phyloP scores from a whole-genome alignment of 2,329 filamentous ascomycete genomes.

The Microcyclosporella mali region DNA sequence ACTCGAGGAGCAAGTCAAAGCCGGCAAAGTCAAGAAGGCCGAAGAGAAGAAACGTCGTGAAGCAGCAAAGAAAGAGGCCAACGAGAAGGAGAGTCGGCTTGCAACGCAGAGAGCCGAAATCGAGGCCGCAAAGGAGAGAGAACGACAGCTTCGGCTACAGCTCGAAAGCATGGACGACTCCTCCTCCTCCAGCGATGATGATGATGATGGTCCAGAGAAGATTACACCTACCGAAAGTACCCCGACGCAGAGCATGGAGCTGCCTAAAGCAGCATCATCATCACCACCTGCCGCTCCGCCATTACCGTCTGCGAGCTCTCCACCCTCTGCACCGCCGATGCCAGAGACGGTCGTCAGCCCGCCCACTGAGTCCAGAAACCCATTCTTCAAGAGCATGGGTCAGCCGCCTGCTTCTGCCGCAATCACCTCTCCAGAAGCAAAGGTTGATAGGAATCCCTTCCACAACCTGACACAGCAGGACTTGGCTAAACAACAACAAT shows the following conservation, averaged over 20 bases:
- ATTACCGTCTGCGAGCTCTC: constrained; percentile 10
- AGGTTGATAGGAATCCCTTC: constrained; percentile 88
- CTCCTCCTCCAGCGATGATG: constrained; percentile 61
- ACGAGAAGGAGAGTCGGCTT: constrained; percentile 79
- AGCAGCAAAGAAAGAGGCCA: constrained; percentile 76
- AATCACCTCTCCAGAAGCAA: constrained; percentile 36
- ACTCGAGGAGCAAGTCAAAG: constrained; percentile 86
- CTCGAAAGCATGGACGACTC: constrained; percentile 72
- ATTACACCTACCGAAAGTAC: constrained; percentile 58
- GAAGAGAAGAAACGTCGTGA: constrained; percentile 93
- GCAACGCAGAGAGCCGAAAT: constrained; percentile 84
- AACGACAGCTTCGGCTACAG: constrained; percentile 82
- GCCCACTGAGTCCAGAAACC: constrained; percentile 77
- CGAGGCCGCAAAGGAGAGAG: constrained; percentile 81
- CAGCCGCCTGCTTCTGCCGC: constrained; percentile 44
- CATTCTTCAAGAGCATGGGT: constrained; percentile 85
- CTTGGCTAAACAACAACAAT: constrained; percentile 41
- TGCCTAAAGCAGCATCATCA: constrained; percentile 41
- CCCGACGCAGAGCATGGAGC: constrained; percentile 52
- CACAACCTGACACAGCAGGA: constrained; percentile 71
- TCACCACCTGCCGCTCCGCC: constrained; percentile 39
- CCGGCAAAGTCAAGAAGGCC: constrained; percentile 90
- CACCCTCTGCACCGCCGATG: constrained; percentile 18
- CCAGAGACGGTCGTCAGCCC: constrained; percentile 39
- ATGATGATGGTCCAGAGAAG: constrained; percentile 64